Percentiles rank a stretch among this genome's conserved stretches.
phyloP scores from a whole-genome alignment of 2,329 filamentous ascomycete species.

The Epichloe hybrida region DNA sequence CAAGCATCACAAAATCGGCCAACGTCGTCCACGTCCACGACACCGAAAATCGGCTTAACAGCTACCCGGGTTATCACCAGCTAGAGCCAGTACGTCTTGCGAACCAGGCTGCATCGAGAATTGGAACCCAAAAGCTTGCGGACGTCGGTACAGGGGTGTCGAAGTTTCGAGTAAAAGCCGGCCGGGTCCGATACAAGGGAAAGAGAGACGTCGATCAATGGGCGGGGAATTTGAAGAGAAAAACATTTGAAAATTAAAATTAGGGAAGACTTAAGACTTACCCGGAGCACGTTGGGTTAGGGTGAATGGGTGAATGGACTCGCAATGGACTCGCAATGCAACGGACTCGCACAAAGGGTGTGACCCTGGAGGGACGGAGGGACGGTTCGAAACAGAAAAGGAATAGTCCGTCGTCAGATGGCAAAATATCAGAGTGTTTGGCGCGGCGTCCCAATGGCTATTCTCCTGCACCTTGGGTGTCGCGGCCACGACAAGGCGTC shows the following conservation, averaged over 20 bases:
- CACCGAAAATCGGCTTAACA: background rate
- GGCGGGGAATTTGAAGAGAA: background rate
- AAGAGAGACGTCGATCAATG: background rate
- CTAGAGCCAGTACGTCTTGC: background rate
- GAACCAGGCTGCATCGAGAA: background rate
- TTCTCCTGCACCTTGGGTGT: constrained; percentile 1
- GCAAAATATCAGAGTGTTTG: background rate
- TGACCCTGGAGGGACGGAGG: background rate
- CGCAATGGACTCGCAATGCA: background rate
- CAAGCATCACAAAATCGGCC: background rate
- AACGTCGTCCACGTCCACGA: background rate
- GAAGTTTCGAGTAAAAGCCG: background rate
- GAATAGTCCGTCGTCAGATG: background rate
- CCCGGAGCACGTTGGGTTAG: background rate
- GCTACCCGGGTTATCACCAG: background rate
- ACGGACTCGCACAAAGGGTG: background rate
- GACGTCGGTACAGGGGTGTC: background rate
- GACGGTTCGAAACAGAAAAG: background rate
- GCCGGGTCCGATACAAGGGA: background rate
- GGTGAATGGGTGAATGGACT: background rate
- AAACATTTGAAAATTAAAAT: background rate
- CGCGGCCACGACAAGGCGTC: background rate
- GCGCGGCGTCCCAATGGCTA: constrained; percentile 1
- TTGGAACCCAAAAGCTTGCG: background rate
- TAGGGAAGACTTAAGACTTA: background rate